These are phyloP conservation scores for Euphorbia schlechtendalii DNA, from an alignment of 441 rosid genomes.

Conservation along the genomic window DNA sequence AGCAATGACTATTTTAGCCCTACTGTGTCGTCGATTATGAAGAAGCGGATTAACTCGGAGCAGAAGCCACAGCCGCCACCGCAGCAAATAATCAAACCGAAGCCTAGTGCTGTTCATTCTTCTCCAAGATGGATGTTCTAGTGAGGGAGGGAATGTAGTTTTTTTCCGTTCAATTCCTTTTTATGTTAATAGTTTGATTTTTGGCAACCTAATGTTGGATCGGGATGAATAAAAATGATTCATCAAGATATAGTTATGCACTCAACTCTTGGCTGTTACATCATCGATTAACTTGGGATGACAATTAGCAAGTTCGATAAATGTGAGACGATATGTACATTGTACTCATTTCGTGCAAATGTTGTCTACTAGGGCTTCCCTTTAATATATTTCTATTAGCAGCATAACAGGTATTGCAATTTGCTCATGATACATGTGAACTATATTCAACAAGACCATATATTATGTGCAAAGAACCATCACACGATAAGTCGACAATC, in stretches of 20 bases:
- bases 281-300: not conserved
- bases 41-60: slow-evolving; percentile 58
- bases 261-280: not conserved
- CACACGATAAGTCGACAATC: not conserved
- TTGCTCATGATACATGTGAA: too few species aligned
- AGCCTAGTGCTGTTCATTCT: slow-evolving; percentile 49
- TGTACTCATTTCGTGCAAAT: too few species aligned
- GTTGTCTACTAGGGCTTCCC: too few species aligned
- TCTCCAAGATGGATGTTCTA: slow-evolving; percentile 86
- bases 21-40: slow-evolving; percentile 86
- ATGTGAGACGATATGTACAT: too few species aligned
- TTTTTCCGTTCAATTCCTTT: slow-evolving; percentile 26
- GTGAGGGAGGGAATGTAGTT: slow-evolving; percentile 28
- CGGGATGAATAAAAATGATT: slow-evolving; percentile 29
- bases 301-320: not conserved
- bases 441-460: too few species aligned
- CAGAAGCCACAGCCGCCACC: slow-evolving; percentile 11
- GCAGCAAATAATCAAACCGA: slow-evolving; percentile 35
- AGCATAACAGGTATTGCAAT: too few species aligned
- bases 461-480: not conserved
- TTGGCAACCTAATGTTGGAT: slow-evolving; percentile 23
- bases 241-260: slow-evolving; percentile 12
- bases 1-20: slow-evolving; percentile 90
- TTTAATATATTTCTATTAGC: too few species aligned
- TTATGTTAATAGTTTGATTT: slow-evolving; percentile 32